phyloP scores from a whole-genome alignment of 208 protist species.

The Trypanosoma cruzi region DNA sequence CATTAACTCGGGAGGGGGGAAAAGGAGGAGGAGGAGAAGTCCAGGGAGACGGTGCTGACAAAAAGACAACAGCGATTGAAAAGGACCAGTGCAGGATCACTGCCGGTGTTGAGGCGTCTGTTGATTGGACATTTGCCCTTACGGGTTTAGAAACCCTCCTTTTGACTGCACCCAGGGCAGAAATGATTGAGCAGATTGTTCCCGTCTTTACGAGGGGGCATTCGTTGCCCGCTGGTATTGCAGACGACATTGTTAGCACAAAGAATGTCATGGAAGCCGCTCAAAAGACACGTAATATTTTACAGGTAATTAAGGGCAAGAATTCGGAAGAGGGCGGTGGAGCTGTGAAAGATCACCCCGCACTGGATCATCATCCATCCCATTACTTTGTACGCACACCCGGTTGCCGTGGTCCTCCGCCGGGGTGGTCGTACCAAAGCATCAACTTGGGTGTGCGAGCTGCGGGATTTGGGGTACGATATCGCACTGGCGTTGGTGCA shows the following conservation, averaged over 20 bases:
- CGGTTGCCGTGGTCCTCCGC: slow-evolving; percentile 52
- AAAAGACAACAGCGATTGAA: not conserved
- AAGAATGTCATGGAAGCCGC: slow-evolving; percentile 63
- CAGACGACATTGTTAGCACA: slow-evolving; percentile 48
- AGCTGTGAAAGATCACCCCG: slow-evolving; percentile 36
- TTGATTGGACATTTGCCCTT: slow-evolving; percentile 47
- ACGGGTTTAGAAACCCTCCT: slow-evolving; percentile 62
- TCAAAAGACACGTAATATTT: slow-evolving; percentile 38
- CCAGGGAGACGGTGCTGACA: not conserved
- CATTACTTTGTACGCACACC: slow-evolving; percentile 57
- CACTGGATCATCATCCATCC: slow-evolving; percentile 49
- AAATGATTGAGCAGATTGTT: slow-evolving; percentile 60
- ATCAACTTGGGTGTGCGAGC: slow-evolving; percentile 67
- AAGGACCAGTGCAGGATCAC: not conserved
- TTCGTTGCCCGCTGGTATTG: slow-evolving; percentile 39
- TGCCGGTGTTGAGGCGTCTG: slow-evolving; percentile 15
- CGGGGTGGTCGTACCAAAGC: slow-evolving; percentile 64
- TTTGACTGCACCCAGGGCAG: slow-evolving; percentile 47
- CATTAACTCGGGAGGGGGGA: not conserved
- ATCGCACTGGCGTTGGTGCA: slow-evolving; percentile 26
- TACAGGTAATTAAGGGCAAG: slow-evolving; percentile 12
- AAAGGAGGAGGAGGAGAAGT: not conserved
- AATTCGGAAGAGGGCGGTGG: slow-evolving; percentile 1
- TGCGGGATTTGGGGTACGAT: slow-evolving; percentile 57
- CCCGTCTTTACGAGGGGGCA: slow-evolving; percentile 65